These are phyloP conservation scores for Rhazya stricta DNA, from an alignment of 257 asterid genomes.

Conservation along the genomic window DNA sequence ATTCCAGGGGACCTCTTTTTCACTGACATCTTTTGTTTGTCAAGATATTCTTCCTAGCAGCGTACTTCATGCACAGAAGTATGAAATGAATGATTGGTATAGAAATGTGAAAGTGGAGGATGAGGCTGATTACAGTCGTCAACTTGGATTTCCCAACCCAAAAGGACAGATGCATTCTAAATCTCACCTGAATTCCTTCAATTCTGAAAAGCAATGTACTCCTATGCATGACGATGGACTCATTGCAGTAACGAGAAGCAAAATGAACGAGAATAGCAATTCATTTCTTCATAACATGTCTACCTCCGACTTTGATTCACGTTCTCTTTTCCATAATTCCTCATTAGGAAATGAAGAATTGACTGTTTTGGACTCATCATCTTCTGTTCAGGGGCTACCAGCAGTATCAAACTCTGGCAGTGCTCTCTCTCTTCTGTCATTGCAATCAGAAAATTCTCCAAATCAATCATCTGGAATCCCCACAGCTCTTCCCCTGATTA, in stretches of 20 bases:
- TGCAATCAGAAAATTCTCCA: constrained; percentile 25
- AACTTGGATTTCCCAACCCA: constrained; percentile 17
- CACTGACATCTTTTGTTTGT: constrained; percentile 28
- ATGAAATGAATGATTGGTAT: constrained; percentile 25
- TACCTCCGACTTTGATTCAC: constrained; percentile 18
- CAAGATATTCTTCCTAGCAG: constrained; percentile 27
- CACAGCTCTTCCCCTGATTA: constrained; percentile 20
- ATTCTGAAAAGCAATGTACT: constrained; percentile 11
- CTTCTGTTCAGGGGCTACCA: constrained; percentile 25
- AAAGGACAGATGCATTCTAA: constrained; percentile 10
- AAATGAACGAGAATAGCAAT: constrained; percentile 13
- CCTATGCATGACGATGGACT: constrained; percentile 11
- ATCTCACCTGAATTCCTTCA: constrained; percentile 15
- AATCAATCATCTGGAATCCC: constrained; percentile 20
- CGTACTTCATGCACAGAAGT: constrained; percentile 24
- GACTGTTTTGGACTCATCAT: constrained; percentile 24
- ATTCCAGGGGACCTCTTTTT: constrained; percentile 23
- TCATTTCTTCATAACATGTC: constrained; percentile 8
- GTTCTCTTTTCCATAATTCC: constrained; percentile 17
- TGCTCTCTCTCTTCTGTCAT: constrained; percentile 63
- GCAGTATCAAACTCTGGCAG: constrained; percentile 27
- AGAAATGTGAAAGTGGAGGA: constrained; percentile 20
- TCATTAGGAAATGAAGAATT: constrained; percentile 24
- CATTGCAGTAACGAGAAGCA: not conserved
- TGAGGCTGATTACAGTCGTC: constrained; percentile 17